These are phyloP conservation scores for Cyclotella cryptica DNA, from an alignment of 108 stramenopile genomes.

Conservation along the genomic window DNA sequence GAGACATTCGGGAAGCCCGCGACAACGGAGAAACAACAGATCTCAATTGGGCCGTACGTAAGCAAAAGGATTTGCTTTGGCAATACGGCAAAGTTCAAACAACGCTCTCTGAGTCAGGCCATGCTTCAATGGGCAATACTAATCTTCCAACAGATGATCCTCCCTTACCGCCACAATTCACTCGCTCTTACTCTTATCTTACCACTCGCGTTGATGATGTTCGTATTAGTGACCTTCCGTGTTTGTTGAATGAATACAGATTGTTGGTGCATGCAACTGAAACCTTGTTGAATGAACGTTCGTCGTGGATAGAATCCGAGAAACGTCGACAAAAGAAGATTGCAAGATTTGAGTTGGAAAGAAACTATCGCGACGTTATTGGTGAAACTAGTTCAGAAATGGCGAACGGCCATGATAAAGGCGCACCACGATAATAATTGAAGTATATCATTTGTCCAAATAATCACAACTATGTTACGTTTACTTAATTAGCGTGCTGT, in stretches of 20 bases:
- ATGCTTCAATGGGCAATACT: conserved; percentile 2
- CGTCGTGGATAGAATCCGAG: conserved; percentile 41
- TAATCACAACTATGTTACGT: background rate
- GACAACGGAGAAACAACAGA: conserved; percentile 63
- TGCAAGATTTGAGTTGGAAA: conserved; percentile 37
- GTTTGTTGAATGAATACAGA: conserved; percentile 76
- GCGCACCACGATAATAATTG: no score
- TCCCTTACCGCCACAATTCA: conserved; percentile 58
- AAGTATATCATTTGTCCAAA: background rate
- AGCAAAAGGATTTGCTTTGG: conserved; percentile 41
- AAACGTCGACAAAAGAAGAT: conserved; percentile 20
- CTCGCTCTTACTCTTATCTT: conserved; percentile 74
- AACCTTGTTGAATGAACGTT: conserved; percentile 65
- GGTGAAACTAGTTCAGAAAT: conserved; percentile 12
- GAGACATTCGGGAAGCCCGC: conserved; percentile 70
- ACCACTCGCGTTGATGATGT: conserved; percentile 70
- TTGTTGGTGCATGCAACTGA: conserved; percentile 81
- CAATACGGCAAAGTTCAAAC: conserved; percentile 35
- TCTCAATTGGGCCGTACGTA: conserved; percentile 72
- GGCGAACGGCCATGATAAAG: background rate
- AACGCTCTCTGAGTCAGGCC: conserved; percentile 4
- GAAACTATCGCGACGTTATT: conserved; percentile 30
- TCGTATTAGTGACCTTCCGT: conserved; percentile 69
- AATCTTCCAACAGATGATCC: conserved; percentile 29
- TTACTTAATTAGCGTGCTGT: background rate